Conservation (phyloP, 495 filamentous ascomycete species). For the Xylaria telfairii region DNA sequence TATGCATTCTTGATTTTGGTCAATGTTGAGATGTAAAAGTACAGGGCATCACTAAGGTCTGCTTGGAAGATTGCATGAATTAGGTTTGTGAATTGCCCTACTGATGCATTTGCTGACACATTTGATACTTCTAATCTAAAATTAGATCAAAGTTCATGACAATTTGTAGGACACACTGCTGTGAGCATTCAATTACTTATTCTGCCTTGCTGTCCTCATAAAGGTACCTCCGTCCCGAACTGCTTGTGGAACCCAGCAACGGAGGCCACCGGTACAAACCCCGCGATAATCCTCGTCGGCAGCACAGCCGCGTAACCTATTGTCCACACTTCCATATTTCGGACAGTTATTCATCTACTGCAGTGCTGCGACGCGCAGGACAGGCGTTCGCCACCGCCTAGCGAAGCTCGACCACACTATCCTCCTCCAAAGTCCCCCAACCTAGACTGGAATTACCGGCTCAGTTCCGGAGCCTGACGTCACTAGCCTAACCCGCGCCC, state of each 20-base stretch:
- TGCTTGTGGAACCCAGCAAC: constrained; percentile 15
- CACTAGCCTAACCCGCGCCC: constrained; percentile 16
- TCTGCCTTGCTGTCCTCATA: background rate
- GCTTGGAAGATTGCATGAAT: background rate
- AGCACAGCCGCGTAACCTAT: constrained; percentile 17
- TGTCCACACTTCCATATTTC: constrained; percentile 1
- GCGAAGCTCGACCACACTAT: background rate
- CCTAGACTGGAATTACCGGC: background rate
- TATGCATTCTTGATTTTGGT: background rate
- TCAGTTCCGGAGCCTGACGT: constrained; percentile 24
- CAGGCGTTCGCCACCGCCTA: background rate
- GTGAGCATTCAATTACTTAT: background rate
- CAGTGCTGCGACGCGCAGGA: background rate
- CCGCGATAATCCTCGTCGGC: constrained; percentile 18
- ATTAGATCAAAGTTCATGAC: background rate
- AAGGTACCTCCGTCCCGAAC: background rate
- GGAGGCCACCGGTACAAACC: constrained; percentile 6
- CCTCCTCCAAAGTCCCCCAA: background rate
- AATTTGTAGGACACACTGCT: background rate
- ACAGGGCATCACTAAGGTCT: background rate
- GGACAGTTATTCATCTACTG: constrained; percentile 1
- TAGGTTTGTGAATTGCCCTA: background rate
- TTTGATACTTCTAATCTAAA: background rate
- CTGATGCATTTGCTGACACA: background rate
- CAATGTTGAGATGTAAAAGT: background rate